Evolutionary conservation across 2,329 filamentous ascomycete genomes (phyloP).

Genomic region (Microsporum canis): DNA sequence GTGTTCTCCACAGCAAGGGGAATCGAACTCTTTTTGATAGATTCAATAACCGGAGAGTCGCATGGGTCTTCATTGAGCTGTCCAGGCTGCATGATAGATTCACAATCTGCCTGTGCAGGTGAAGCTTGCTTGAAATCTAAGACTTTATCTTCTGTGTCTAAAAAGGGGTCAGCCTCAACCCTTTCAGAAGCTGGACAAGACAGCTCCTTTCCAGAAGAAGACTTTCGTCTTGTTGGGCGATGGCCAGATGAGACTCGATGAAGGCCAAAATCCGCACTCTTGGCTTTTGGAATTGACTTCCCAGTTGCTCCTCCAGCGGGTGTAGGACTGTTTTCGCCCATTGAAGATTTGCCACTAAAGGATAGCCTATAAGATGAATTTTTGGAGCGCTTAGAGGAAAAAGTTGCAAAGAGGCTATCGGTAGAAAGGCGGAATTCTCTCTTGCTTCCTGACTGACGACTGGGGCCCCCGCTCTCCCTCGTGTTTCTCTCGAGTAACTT

Average conservation of each 20-base stretch:
- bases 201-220: background rate
- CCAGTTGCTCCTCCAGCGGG: background rate
- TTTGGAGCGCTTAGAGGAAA: conserved; percentile 8
- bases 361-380: conserved; percentile 10
- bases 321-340: background rate
- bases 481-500: background rate
- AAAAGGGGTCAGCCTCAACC: background rate
- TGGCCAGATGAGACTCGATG: conserved; percentile 3
- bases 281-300: conserved; percentile 7
- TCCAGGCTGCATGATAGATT: background rate
- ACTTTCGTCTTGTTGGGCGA: background rate
- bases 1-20: background rate
- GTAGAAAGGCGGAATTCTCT: conserved; percentile 14
- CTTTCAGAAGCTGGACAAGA: background rate
- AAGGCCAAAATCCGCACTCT: conserved; percentile 9
- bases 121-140: background rate
- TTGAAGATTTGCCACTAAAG: conserved; percentile 1
- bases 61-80: background rate
- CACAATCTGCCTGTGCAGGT: background rate
- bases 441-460: background rate
- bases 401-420: conserved; percentile 13
- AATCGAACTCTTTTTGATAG: background rate
- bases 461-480: background rate
- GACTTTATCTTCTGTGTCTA: background rate
- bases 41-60: background rate